Conservation (phyloP, 805 yeast genomes). For the Saccharomyces paradoxus region DNA sequence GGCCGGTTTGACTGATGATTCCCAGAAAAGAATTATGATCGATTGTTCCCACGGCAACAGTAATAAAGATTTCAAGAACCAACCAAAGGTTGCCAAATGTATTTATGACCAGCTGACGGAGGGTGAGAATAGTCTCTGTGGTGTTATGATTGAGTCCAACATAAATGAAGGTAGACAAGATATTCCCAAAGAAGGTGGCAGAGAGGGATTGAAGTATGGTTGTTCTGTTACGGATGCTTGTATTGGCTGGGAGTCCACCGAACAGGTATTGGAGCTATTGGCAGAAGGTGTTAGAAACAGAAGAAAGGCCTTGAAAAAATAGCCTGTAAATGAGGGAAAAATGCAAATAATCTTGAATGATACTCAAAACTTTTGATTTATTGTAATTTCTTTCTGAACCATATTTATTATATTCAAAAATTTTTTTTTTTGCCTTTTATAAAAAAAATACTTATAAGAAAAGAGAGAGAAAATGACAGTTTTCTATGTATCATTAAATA, state of each 20-base stretch:
- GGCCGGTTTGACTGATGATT: conserved; percentile 39
- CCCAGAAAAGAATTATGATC: conserved; percentile 73
- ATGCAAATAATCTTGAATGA: background rate
- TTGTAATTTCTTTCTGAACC: background rate
- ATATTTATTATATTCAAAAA: background rate
- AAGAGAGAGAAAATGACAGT: background rate
- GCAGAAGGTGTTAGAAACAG: conserved; percentile 76
- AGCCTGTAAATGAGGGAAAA: background rate
- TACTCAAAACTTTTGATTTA: too few relatives aligned
- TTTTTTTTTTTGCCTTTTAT: background rate
- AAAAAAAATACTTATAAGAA: background rate
- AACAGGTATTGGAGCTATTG: conserved; percentile 55
- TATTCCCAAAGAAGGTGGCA: conserved; percentile 73
- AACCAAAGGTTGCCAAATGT: conserved; percentile 75
- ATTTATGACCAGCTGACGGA: conserved; percentile 70
- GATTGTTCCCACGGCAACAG: conserved; percentile 98
- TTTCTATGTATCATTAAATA: background rate
- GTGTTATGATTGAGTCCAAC: conserved; percentile 94
- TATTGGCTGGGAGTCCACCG: conserved; percentile 84
- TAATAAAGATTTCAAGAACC: conserved; percentile 81
- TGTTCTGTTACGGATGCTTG: conserved; percentile 97
- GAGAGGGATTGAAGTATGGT: conserved; percentile 74
- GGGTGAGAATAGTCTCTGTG: conserved; percentile 75
- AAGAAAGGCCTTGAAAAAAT: conserved; percentile 38
- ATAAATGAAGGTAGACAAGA: conserved; percentile 89